Evolutionary conservation across 306 rosid species (phyloP), one percentile per base, ranked within the genome.

Genomic region (Cicer bijugum): DNA sequence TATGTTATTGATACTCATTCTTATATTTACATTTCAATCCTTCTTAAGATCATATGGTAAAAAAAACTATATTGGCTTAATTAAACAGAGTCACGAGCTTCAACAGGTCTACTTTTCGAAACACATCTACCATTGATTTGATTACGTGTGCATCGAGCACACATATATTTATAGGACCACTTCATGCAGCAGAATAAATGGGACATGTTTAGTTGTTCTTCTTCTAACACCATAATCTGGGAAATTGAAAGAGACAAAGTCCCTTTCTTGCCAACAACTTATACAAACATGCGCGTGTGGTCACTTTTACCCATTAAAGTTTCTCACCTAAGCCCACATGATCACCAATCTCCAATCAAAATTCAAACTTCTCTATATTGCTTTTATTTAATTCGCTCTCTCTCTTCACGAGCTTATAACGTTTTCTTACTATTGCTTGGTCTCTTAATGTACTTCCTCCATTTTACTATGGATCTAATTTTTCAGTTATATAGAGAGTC

Each of bases 221-320:
- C 6, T 28, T 63, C 28, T 63, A n/a, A 9, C 19, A 61, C 74
- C 77, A 61, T 14, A 38, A 20, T 55, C 48, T 56, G 51, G 71
- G 81, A 47, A 63, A 45, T 43, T 20, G 63, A 82, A 77, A 65
- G 57, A 37, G 73, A 68, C 78, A 67, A 48, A 52, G 86, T 75
- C 77, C 45, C 74, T 74, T 77, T 81, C 84, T 74, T 9, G 77
- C 82, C 80, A 78, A 76, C 84, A 75, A 79, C 75, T 76, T 78
- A 28, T 12, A 52, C 69, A 33, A 57, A 79, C 61, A 66, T 58
- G 44, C 53, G 56, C 33, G 52, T 77, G 78, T 53, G 69, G 83
- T 20, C 39, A 69, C 82, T 28, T 75, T 81, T 83, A 39, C 8
- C 73, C 82, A 80, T 78, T 82, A 78, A 78, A 69, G 80, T 61